Conservation (phyloP, 495 filamentous ascomycete genomes). For the Hyaloscypha variabilis region DNA sequence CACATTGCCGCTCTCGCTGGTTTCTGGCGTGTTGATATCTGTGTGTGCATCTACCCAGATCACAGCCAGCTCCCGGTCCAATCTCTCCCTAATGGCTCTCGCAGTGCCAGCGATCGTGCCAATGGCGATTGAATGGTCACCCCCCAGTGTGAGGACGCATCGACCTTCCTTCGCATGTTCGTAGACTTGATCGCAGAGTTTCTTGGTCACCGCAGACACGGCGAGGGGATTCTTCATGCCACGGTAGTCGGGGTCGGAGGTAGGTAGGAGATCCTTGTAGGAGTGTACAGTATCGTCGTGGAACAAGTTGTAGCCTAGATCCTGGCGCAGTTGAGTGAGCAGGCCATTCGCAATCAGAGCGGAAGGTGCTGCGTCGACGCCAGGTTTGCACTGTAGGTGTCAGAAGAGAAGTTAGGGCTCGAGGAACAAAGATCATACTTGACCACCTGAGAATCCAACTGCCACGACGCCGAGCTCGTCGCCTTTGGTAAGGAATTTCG, state of each 20-base stretch:
- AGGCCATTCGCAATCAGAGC: constrained; percentile 90
- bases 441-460: constrained; percentile 95
- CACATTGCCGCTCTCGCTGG: constrained; percentile 86
- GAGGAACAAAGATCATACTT: constrained; percentile 59
- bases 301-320: constrained; percentile 85
- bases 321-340: constrained; percentile 77
- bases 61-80: constrained; percentile 82
- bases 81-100: constrained; percentile 80
- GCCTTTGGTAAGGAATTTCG: constrained; percentile 78
- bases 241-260: constrained; percentile 74
- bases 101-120: constrained; percentile 85
- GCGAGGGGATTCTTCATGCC: constrained; percentile 92
- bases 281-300: constrained; percentile 83
- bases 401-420: constrained; percentile 11
- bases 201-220: constrained; percentile 84
- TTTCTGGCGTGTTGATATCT: constrained; percentile 96
- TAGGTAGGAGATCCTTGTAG: constrained; percentile 77
- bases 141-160: constrained; percentile 89
- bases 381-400: constrained; percentile 73
- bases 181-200: constrained; percentile 84
- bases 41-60: constrained; percentile 99
- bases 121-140: constrained; percentile 96
- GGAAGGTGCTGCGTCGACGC: constrained; percentile 90
- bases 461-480: constrained; percentile 89
- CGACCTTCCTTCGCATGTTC: constrained; percentile 81